These are phyloP conservation scores for Nepenthes gracilis DNA, from an alignment of 148 eudicot genomes.

Conservation along the genomic window DNA sequence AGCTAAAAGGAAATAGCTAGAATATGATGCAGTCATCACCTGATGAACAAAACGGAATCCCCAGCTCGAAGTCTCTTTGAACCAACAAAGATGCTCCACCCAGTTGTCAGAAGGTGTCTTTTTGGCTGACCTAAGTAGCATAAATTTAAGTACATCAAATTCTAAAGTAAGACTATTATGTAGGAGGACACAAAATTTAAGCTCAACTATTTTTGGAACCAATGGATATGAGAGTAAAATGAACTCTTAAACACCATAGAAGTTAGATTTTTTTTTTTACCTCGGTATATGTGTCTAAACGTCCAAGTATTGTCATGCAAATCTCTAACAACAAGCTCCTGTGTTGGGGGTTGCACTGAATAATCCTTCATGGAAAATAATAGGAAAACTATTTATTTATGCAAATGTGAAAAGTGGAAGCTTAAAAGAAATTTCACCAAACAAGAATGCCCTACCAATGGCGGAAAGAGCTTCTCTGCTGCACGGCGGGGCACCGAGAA, in stretches of 20 bases:
- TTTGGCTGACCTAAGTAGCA: conserved; percentile 74
- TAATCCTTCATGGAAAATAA: conserved; percentile 40
- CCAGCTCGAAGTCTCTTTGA: conserved; percentile 92
- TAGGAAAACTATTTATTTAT: not conserved
- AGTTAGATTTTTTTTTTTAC: conserved; percentile 13
- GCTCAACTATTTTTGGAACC: too few relatives aligned
- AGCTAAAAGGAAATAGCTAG: too few relatives aligned
- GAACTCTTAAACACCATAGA: too few relatives aligned
- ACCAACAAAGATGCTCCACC: conserved; percentile 98
- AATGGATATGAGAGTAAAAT: too few relatives aligned
- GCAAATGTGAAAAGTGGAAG: not conserved
- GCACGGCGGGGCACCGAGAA: conserved; percentile 99
- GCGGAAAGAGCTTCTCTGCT: conserved; percentile 96
- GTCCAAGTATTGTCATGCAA: conserved; percentile 97
- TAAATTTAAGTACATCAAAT: not conserved
- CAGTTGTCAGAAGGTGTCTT: conserved; percentile 90
- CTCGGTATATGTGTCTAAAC: conserved; percentile 95
- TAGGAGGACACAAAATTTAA: too few relatives aligned
- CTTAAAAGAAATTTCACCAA: not conserved
- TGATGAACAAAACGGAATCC: conserved; percentile 82
- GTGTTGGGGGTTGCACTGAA: conserved; percentile 96
- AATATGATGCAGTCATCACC: conserved; percentile 23
- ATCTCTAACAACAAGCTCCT: conserved; percentile 94
- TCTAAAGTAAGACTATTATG: not conserved
- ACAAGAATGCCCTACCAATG: conserved; percentile 37